Percentiles rank a stretch among this genome's conserved stretches.
Evolutionary conservation across 208 protist species (phyloP).

Genomic region (Leptomonas pyrrhocoris): DNA sequence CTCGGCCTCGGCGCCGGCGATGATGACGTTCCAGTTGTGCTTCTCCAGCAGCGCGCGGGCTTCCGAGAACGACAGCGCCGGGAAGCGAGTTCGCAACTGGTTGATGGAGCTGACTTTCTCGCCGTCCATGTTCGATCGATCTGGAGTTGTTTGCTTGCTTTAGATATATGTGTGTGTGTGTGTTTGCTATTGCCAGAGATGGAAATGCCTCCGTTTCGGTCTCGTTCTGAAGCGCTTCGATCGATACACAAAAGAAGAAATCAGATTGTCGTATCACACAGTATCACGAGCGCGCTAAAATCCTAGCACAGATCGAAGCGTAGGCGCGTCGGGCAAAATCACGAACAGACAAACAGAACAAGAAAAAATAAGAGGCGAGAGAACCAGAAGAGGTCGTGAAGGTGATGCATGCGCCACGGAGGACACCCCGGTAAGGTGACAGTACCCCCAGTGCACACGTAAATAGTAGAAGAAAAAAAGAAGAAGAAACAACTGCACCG

Average conservation of each 20-base stretch:
- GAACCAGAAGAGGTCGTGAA: background rate
- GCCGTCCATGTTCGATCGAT: slow-evolving; percentile 24
- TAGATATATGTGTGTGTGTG: no score
- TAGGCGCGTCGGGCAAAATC: background rate
- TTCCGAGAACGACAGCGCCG: slow-evolving; percentile 38
- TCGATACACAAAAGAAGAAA: slow-evolving; percentile 15
- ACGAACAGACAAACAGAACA: background rate
- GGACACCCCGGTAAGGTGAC: no score
- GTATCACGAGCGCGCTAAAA: no score
- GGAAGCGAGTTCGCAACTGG: slow-evolving; percentile 43
- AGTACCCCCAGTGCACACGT: no score
- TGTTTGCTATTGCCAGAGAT: no score
- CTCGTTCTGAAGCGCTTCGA: no score
- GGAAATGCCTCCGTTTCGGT: no score
- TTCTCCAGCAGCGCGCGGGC: slow-evolving; percentile 34
- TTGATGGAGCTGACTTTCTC: slow-evolving; percentile 37
- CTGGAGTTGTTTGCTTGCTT: no score
- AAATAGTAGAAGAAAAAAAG: background rate
- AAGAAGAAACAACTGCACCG: background rate
- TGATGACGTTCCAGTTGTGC: slow-evolving; percentile 44
- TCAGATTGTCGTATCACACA: no score
- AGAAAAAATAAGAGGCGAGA: slow-evolving; percentile 10
- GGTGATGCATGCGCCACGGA: background rate
- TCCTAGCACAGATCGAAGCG: no score
- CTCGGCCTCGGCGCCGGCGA: slow-evolving; percentile 37